These are phyloP conservation scores for Lentinus brumalis DNA, from an alignment of 768 basidiomycete genomes.

Conservation along the genomic window DNA sequence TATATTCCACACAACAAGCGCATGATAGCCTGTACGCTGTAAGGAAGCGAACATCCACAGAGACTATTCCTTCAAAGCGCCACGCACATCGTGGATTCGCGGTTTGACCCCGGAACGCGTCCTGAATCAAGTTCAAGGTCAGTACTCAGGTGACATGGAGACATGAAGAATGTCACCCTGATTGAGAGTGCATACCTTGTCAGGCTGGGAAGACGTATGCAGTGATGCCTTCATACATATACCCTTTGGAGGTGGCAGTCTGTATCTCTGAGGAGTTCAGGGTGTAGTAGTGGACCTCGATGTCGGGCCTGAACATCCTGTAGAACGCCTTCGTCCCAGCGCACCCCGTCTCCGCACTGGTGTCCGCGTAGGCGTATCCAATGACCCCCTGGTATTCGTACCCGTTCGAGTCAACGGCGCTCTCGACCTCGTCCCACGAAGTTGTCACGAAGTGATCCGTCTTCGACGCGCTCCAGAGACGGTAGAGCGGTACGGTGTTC, in stretches of 20 bases:
- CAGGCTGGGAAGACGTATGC: not conserved
- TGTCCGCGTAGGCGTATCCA: not conserved
- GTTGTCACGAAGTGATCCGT: slow-evolving; percentile 4
- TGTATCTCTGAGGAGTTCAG: not conserved
- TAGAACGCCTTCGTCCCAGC: not conserved
- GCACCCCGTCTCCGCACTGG: not conserved
- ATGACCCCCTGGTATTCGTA: slow-evolving; percentile 1
- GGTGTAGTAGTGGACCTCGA: not conserved
- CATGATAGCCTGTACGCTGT: too few species aligned
- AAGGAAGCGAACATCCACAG: too few species aligned
- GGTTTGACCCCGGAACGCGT: too few species aligned
- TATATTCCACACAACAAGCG: too few species aligned
- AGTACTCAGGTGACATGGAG: too few species aligned
- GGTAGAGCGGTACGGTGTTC: not conserved
- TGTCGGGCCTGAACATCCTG: not conserved
- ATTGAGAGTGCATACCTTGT: too few species aligned
- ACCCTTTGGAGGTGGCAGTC: not conserved
- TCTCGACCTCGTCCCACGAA: not conserved
- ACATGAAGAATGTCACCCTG: too few species aligned
- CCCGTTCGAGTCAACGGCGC: not conserved
- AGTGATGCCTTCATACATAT: not conserved
- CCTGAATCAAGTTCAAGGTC: too few species aligned
- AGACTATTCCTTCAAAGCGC: too few species aligned
- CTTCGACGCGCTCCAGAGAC: not conserved
- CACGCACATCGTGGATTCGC: too few species aligned